Base-by-base conservation (phyloP, 1,139 yeast species). In the Candida sojae region DNA sequence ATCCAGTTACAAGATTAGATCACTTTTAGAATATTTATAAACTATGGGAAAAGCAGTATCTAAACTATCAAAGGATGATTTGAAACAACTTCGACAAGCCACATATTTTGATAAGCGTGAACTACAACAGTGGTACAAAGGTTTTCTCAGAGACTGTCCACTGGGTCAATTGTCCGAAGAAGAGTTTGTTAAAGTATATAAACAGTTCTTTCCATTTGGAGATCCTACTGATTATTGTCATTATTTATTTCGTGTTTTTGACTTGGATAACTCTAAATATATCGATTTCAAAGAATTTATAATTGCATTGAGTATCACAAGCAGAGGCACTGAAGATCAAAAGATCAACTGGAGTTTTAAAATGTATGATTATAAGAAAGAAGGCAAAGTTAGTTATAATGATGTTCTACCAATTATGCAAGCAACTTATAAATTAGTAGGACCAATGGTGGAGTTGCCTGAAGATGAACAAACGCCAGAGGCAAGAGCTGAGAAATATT, bases 161-260 rank as follows among this genome's bases (percentile, higher is more conserved):
- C 78, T 83, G 41, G 99, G 99, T 0, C 93, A 87, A 62, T 74
- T 95, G 40, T 83, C 91, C 8, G 88, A 87, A 61, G 89, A 87
- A 47, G 98, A 93, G 63, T 91, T 95, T 66, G 84, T 88, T 55
- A 89, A 88, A 66, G 92, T 93, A 21, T 95, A 91, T 71, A 90
- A 89, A 66, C 98, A 93, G 63, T 95, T 92, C 67, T 95, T 95
- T 73, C 99, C 99, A 21, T 95, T 95, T 73, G 99, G 99, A 2
- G 97, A 93, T 61, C 97, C 99, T 0, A 81, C 87, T 10, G 93
- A 91, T 50, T 95, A 91, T 70, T 89, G 97, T 51, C 90, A 84
- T 53, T 88, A 86, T 59, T 85, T 95, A 30, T 95, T 95, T 68
- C 83, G 84, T 51, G 96, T 90, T 9, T 92, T 93, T 66, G 99